Base-by-base conservation (phyloP, 2,329 filamentous ascomycete species). In the Alternaria brassicae region DNA sequence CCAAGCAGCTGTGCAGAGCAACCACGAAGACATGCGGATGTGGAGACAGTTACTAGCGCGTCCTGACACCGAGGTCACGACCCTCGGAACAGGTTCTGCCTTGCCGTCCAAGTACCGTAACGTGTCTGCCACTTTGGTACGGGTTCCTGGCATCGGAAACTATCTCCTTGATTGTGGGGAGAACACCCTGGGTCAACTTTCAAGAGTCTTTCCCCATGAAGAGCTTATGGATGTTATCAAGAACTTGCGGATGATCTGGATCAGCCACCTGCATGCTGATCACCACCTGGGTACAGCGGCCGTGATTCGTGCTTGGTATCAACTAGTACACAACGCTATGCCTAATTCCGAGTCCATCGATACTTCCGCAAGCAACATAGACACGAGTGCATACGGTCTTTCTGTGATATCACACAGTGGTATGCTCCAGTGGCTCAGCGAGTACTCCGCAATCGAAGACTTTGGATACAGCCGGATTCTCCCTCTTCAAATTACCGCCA, bases 181-280 rank as follows among this genome's bases (percentile, higher is more conserved):
- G 78, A 93, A 92, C 71, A 97, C 95, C 0, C 80, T 98, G 8
- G 94, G 94, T 10, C 93, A 97, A 75, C 81, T 99, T 37, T 87
- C 87, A 58, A 90, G 95, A 50, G 83, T 91, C 0, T 94, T 91
- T 70, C 83, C 85, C 6, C 80, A 83, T 0, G 83, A 87, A 4
- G 85, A 91, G 64, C 81, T 94, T 3, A 81, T 82, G 27, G 83
- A 88, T n/a, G 83, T 97, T 12, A 81, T 99, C n/a, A 84, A 82
- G 59, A 88, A 96, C 63, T 82, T 99, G 41, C 89, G 89, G 53
- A 86, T 88, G 67, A 89, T 99, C 63, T 96, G 92, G 88, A 95
- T 99, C 78, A 96, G 92, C 77, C 95, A 99, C 79, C 82, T 96
- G 62, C 95, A 99, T 77, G 95, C 95, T 4, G 95, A 99, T 79